A percentile compares a stretch with the other conserved stretches of the same genome.
Conservation (phyloP, 441 rosid genomes). For the Gossypium davidsonii region DNA sequence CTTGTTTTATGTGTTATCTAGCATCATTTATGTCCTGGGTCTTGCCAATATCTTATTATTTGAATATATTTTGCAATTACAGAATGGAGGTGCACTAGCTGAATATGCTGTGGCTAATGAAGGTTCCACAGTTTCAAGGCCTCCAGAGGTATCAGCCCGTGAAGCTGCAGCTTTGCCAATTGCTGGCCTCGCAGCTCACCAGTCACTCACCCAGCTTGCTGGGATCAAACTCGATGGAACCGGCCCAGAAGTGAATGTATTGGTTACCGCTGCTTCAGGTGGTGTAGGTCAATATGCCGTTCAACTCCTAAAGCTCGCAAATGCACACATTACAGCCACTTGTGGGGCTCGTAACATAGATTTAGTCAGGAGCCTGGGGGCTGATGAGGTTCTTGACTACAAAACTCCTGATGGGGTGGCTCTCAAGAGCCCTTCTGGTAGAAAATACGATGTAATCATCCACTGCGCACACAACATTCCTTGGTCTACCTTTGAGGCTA, state of each 20-base stretch:
- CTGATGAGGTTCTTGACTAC: slow-evolving; percentile 70
- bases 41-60: background rate
- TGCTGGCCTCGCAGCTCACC: slow-evolving; percentile 61
- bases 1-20: background rate
- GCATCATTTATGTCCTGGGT: background rate
- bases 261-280: slow-evolving; percentile 73
- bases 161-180: slow-evolving; percentile 62
- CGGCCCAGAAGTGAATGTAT: slow-evolving; percentile 40
- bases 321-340: slow-evolving; percentile 68
- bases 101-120: slow-evolving; percentile 52
- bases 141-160: slow-evolving; percentile 57
- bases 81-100: slow-evolving; percentile 67
- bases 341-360: slow-evolving; percentile 67
- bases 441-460: slow-evolving; percentile 57
- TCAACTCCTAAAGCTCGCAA: slow-evolving; percentile 67
- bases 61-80: slow-evolving; percentile 10
- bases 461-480: slow-evolving; percentile 56
- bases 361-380: slow-evolving; percentile 55
- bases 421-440: slow-evolving; percentile 58
- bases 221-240: slow-evolving; percentile 61
- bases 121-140: slow-evolving; percentile 48
- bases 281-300: slow-evolving; percentile 76
- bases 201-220: slow-evolving; percentile 48
- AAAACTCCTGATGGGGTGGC: slow-evolving; percentile 63
- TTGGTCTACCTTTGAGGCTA: slow-evolving; percentile 48